A percentile compares a stretch with the other conserved stretches of the same genome.
Evolutionary conservation across 192 early-diverging fungal genomes (phyloP).

Genomic region (Backusella australiensis): DNA sequence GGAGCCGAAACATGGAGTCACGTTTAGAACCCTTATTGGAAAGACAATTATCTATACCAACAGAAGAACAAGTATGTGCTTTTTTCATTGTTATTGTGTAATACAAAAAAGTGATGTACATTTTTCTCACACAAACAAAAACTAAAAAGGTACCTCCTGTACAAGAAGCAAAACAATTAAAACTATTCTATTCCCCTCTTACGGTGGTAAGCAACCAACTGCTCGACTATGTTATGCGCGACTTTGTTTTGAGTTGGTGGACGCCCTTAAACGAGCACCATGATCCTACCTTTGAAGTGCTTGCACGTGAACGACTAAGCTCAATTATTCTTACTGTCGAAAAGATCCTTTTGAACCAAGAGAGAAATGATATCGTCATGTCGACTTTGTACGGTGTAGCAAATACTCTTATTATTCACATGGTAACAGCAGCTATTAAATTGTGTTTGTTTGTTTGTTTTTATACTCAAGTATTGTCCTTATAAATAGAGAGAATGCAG

Average conservation of each 20-base stretch:
- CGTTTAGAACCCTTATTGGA: background rate
- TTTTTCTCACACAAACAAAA: background rate
- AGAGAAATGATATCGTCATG: constrained; percentile 47
- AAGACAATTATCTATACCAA: background rate
- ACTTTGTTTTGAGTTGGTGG: constrained; percentile 37
- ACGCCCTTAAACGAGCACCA: constrained; percentile 19
- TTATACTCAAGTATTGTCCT: background rate
- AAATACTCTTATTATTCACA: constrained; percentile 56
- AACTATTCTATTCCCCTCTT: constrained; percentile 25
- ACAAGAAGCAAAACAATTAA: background rate
- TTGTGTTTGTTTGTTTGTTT: background rate
- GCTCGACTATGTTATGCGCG: constrained; percentile 14
- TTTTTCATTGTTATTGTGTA: background rate
- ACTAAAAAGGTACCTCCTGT: background rate
- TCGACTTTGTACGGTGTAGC: constrained; percentile 48
- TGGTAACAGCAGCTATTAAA: constrained; percentile 35
- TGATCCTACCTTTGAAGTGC: constrained; percentile 4
- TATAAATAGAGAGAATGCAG: constrained; percentile 36
- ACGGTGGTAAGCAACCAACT: constrained; percentile 4
- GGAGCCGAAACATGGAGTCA: background rate
- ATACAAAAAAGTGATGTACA: background rate
- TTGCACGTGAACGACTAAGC: constrained; percentile 23
- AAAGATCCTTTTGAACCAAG: constrained; percentile 27
- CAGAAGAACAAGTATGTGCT: background rate
- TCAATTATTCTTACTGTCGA: constrained; percentile 20